These are phyloP conservation scores for Corynascus novoguineensis DNA, from an alignment of 495 filamentous ascomycete species.

Conservation along the genomic window DNA sequence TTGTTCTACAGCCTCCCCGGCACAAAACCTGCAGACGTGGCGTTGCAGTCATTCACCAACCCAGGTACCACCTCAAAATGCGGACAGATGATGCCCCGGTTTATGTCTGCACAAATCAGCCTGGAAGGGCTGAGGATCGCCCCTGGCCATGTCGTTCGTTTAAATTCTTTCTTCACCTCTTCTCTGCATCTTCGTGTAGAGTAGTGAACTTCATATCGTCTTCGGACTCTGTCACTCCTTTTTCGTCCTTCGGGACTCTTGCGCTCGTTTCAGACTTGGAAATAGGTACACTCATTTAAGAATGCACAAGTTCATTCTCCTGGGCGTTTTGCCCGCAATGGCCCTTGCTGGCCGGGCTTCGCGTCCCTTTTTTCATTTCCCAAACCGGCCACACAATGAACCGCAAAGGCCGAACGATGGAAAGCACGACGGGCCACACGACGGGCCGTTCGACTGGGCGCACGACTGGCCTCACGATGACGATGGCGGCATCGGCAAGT, in stretches of 20 bases:
- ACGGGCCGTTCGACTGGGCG: no score
- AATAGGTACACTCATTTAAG: constrained; percentile 5
- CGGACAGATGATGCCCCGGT: background rate
- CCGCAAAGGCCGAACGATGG: no score
- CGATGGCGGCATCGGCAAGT: background rate
- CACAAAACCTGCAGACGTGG: constrained; percentile 3
- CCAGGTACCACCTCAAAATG: background rate
- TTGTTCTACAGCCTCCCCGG: background rate
- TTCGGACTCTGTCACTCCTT: constrained; percentile 9
- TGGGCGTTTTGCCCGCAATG: constrained; percentile 17
- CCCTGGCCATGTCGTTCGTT: no score
- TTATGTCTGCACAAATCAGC: background rate
- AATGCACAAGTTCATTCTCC: constrained; percentile 16
- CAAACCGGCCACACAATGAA: no score
- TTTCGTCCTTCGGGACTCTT: constrained; percentile 18
- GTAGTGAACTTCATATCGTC: constrained; percentile 1
- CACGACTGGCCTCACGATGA: background rate
- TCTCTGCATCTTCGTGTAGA: constrained; percentile 7
- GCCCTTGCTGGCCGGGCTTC: constrained; percentile 8
- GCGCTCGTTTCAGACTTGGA: constrained; percentile 7
- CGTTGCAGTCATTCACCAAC: background rate
- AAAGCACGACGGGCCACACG: no score
- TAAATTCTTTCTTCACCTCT: background rate
- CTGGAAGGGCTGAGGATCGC: background rate
- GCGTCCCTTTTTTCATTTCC: background rate